Conservation (phyloP, 2,329 filamentous ascomycete species). For the Sarocladiaceae sp. region DNA sequence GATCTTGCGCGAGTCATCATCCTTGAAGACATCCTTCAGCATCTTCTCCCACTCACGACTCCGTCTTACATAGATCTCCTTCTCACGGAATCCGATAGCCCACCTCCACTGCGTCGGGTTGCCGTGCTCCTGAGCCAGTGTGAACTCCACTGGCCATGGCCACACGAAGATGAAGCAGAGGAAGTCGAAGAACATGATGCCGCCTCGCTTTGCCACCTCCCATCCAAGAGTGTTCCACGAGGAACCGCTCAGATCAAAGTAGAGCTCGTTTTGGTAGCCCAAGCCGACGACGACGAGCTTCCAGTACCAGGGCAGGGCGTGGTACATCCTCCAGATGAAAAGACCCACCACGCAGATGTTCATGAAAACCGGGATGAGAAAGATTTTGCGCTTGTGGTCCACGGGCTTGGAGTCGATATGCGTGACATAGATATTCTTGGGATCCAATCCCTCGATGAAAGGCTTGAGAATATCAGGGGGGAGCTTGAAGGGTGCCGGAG, state of each 20-base stretch:
- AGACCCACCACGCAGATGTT: constrained; percentile 62
- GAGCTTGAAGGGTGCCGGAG: constrained; percentile 61
- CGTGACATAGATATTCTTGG: constrained; percentile 70
- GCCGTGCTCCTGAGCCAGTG: constrained; percentile 49
- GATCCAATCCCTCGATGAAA: constrained; percentile 61
- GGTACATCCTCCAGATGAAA: constrained; percentile 62
- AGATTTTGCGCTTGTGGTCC: constrained; percentile 75
- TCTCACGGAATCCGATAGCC: constrained; percentile 66
- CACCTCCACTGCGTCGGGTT: constrained; percentile 69
- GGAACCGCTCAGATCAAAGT: constrained; percentile 52
- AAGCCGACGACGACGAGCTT: constrained; percentile 57
- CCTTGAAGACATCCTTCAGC: constrained; percentile 49
- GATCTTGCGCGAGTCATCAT: constrained; percentile 45
- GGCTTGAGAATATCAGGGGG: constrained; percentile 56
- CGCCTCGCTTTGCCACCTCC: constrained; percentile 53
- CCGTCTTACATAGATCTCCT: constrained; percentile 75
- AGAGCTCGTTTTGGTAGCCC: constrained; percentile 60
- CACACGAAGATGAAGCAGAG: constrained; percentile 60
- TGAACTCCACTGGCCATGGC: constrained; percentile 69
- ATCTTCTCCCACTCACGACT: constrained; percentile 65
- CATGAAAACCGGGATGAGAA: constrained; percentile 69
- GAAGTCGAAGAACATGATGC: constrained; percentile 69
- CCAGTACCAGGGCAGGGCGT: constrained; percentile 67
- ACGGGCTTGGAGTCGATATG: constrained; percentile 70
- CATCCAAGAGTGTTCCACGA: constrained; percentile 50